Conservation (phyloP, 306 rosid genomes). For the Astragalus membranaceus region DNA sequence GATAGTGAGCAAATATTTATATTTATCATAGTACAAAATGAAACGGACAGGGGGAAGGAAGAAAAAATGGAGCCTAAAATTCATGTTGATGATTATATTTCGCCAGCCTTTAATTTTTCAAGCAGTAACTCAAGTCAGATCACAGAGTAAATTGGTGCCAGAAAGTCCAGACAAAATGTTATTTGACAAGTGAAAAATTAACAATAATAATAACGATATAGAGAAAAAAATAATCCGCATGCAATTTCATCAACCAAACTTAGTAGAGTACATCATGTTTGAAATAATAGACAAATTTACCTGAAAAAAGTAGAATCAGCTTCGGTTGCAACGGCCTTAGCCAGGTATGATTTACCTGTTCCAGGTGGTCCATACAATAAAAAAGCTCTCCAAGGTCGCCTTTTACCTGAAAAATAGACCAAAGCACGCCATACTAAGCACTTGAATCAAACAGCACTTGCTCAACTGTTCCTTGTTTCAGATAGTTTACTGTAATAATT, state of each 20-base stretch:
- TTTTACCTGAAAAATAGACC: conserved; percentile 55
- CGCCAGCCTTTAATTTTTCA: not conserved
- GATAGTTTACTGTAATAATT: not conserved
- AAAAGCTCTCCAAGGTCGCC: conserved; percentile 99
- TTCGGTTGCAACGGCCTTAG: conserved; percentile 99
- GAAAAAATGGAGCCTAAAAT: no score
- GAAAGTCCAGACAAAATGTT: not conserved
- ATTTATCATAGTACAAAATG: no score
- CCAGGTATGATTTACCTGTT: conserved; percentile 97
- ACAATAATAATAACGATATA: not conserved
- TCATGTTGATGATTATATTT: not conserved
- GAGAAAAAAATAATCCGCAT: not conserved
- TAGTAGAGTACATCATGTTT: not conserved
- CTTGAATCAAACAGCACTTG: not conserved
- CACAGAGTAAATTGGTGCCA: not conserved
- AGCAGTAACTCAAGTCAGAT: not conserved
- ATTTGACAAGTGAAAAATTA: not conserved
- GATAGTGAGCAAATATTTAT: no score
- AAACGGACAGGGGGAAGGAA: no score
- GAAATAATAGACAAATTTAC: conserved; percentile 23
- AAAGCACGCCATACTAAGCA: not conserved
- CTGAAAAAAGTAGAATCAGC: conserved; percentile 98
- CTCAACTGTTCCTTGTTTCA: not conserved
- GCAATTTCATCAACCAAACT: not conserved
- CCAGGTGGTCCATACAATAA: conserved; percentile 96